Evolutionary conservation across 148 eudicot genomes (phyloP).

Genomic region (Chenopodium formosanum): DNA sequence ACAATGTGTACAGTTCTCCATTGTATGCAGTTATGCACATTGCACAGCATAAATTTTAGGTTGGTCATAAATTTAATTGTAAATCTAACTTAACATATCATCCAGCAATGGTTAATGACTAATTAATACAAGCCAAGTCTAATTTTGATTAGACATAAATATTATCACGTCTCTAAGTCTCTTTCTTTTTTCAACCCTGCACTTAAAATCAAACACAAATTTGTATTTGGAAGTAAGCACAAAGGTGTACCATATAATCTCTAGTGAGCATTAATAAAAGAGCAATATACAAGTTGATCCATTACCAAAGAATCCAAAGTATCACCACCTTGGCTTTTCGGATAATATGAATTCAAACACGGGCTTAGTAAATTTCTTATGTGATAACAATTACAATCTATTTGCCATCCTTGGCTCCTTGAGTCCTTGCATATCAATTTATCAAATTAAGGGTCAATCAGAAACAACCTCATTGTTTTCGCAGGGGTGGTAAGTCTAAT

Average conservation of each 20-base stretch:
- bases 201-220: neutral
- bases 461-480: neutral
- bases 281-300: neutral
- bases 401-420: too few species aligned
- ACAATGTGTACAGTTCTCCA: neutral
- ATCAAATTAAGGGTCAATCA: neutral
- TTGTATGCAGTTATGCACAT: neutral
- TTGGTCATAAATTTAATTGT: neutral
- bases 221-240: neutral
- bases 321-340: neutral
- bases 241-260: neutral
- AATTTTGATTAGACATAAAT: neutral
- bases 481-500: neutral
- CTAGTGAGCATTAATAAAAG: neutral
- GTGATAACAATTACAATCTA: too few species aligned
- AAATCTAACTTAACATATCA: neutral
- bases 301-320: neutral
- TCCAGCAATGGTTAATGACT: neutral
- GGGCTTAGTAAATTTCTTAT: neutral
- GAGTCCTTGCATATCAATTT: neutral
- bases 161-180: neutral
- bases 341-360: neutral
- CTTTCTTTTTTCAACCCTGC: neutral
- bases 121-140: neutral
- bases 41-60: neutral